Evolutionary conservation across 805 yeast species (phyloP), one percentile per base, ranked within the genome.

Genomic region (Lachancea kluyveri): DNA sequence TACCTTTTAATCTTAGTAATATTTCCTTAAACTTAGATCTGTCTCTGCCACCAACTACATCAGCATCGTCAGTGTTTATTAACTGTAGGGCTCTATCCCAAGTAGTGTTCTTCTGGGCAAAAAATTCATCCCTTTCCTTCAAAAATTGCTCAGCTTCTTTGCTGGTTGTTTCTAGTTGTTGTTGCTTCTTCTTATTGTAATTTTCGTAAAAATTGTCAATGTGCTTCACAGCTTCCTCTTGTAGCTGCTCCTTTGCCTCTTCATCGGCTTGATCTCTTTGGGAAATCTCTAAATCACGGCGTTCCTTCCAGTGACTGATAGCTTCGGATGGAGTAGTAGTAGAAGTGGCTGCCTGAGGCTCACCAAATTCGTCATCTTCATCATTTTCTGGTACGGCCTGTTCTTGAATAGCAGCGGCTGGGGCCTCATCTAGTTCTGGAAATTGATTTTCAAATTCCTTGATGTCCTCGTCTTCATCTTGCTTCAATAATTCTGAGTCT

Each of bases 151-250:
- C 77, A 46, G 85, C 84, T 45, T 81, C 92, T 31, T 66, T 64
- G 53, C 68, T 67, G 8, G 83, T 79, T 37, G 71, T 69, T 39
- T 73, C 77, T 35, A 78, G 63, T 31, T 77, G 73, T 43, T 71
- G 71, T 32, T 85, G 90, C 59, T 77, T 81, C 65, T 88, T 88
- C 52, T 70, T 67, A 63, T 85, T 87, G 68, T 90, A 90, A 52
- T 79, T 79, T 48, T 85, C 95, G 59, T 90, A 90, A 59, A 90
- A 90, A 42, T 83, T 95, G 56, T 90, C 96, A 50, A 87, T 75
- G 33, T 86, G 78, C 54, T 77, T 76, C 50, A 75, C 74, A 7
- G 97, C 97, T 41, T 79, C 79, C 31, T 74, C 71, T 35, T 80
- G 72, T 37, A 86, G 69, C 39, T 77, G 85, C 18, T 65, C 65